Evolutionary conservation across 495 filamentous ascomycete genomes (phyloP), one percentile per base, ranked within the genome.

Genomic region (Lentithecium fluviatile): DNA sequence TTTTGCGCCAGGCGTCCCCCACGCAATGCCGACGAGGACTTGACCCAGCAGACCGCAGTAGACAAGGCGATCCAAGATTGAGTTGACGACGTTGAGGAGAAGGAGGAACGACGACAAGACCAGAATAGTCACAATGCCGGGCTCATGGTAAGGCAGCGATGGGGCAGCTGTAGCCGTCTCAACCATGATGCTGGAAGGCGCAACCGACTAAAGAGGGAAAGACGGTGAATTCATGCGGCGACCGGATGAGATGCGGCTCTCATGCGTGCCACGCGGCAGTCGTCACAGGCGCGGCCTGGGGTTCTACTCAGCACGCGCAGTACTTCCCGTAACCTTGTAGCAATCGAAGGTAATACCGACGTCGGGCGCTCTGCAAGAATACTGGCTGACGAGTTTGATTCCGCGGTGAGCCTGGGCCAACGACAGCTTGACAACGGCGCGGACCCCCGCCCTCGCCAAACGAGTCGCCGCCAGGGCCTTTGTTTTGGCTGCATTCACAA

Each of bases 11-110:
- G 87, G 87, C 0, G 78, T 78, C 24, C 89, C 86, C 78, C 83
- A 93, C 26, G 84, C 76, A 2, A 89, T 77, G 25, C 89, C 89
- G 24, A 91, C 70, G 17, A 93, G 73, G 19, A 93, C 79, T 65
- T 93, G 85, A 0, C 90, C 88, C 49, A 92, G 77, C 3, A 93
- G 77, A 0, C 87, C 86, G 62, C 88, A 91, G 69, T 83, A 88
- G 0, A 91, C 56, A 0, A 84, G 60, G 29, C 74, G 79, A 67
- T 91, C 83, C 13, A 91, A 77, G 7, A 78, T 48, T 57, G 76
- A 73, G 60, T 85, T 83, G 43, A 79, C 64, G 11, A 82, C 29
- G 65, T 90, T 89, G 23, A 90, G 79, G 10, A 84, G 76, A 5
- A 91, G 66, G 2, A 90, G 75, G 60, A 91, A 86, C 0, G 86